A percentile compares a stretch with the other conserved stretches of the same genome.
phyloP scores from a whole-genome alignment of 176 grass and related monocot species.

The Microstegium vimineum region DNA sequence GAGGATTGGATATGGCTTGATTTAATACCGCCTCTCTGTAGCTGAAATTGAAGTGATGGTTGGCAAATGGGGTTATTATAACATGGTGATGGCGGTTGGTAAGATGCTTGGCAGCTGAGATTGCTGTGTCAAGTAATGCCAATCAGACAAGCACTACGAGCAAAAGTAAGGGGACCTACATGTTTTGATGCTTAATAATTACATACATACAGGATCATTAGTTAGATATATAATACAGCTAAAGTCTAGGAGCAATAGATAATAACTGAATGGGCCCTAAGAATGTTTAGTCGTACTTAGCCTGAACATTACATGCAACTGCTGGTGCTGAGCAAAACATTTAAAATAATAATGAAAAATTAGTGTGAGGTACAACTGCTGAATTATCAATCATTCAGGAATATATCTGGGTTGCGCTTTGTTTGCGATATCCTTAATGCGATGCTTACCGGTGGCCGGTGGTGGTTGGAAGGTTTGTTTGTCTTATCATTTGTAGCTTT shows the following conservation, averaged over 20 bases:
- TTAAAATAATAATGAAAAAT: not conserved
- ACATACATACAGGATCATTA: not conserved
- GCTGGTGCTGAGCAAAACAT: not conserved
- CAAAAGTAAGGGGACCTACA: constrained; percentile 10
- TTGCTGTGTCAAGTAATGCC: constrained; percentile 35
- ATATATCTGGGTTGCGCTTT: not conserved
- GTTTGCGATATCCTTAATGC: not conserved
- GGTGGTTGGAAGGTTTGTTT: not conserved
- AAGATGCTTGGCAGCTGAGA: constrained; percentile 34
- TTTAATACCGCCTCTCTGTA: constrained; percentile 8
- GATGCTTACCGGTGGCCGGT: not conserved
- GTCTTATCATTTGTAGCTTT: not conserved
- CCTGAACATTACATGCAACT: not conserved
- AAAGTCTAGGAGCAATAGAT: constrained; percentile 3
- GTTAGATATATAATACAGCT: not conserved
- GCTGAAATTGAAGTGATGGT: constrained; percentile 29
- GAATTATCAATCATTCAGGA: not conserved
- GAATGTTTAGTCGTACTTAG: constrained; percentile 23
- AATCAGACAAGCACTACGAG: constrained; percentile 33
- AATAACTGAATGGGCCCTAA: not conserved
- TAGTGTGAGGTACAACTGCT: not conserved
- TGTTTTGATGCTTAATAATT: constrained; percentile 30
- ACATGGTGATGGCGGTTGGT: constrained; percentile 22
- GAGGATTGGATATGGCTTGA: not conserved
- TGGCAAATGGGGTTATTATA: constrained; percentile 35